Evolutionary conservation across 441 rosid genomes (phyloP).

Genomic region (Mallotus japonicus): DNA sequence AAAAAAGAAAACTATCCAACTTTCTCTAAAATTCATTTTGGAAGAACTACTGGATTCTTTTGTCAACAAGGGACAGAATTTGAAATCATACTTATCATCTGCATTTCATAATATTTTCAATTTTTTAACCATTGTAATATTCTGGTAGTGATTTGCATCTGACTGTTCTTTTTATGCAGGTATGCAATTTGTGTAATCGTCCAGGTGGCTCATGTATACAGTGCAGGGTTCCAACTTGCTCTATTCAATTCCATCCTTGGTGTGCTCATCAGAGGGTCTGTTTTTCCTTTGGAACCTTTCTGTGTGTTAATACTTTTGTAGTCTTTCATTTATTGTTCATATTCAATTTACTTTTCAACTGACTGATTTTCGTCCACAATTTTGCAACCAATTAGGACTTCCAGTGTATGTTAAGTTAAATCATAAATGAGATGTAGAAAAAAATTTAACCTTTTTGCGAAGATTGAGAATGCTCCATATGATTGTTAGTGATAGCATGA

Average conservation of each 20-base stretch:
- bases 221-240: slow-evolving; percentile 48
- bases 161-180: slow-evolving; percentile 30
- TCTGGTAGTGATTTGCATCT: neutral
- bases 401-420: neutral
- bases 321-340: neutral
- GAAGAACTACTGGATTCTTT: neutral
- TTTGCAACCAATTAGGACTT: neutral
- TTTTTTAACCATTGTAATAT: neutral
- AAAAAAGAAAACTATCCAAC: too few relatives aligned
- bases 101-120: neutral
- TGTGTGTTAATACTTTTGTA: neutral
- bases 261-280: slow-evolving; percentile 55
- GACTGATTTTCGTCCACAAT: neutral
- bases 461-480: neutral
- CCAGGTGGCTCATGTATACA: slow-evolving; percentile 51
- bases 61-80: neutral
- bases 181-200: slow-evolving; percentile 47
- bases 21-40: neutral
- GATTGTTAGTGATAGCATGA: neutral
- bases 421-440: neutral
- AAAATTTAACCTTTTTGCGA: neutral
- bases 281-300: slow-evolving; percentile 1
- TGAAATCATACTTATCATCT: neutral
- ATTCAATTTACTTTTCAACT: neutral
- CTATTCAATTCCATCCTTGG: slow-evolving; percentile 53